These are phyloP conservation scores for Salix viminalis DNA, from an alignment of 345 rosid species.

Conservation along the genomic window DNA sequence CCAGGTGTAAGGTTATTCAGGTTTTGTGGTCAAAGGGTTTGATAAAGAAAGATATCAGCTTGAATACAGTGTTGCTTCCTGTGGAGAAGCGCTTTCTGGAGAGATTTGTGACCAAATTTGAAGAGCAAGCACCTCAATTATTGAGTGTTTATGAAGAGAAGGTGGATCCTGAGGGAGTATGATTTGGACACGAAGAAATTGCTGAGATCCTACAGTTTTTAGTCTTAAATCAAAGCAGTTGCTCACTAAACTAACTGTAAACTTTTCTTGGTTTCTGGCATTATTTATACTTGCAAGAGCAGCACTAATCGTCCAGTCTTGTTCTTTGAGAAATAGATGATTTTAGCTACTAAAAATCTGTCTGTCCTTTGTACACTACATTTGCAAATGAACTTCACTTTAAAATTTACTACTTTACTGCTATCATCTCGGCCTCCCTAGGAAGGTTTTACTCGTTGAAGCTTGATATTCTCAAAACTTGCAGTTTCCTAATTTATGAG, in stretches of 20 bases:
- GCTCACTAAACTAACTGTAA: neutral
- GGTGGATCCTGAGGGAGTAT: constrained; percentile 4
- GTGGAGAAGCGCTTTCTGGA: constrained; percentile 36
- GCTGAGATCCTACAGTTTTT: neutral
- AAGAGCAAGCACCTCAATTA: constrained; percentile 40
- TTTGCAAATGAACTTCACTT: neutral
- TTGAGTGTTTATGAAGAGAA: constrained; percentile 32
- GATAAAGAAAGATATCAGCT: constrained; percentile 42
- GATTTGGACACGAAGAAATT: neutral
- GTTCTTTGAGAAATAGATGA: too few species aligned
- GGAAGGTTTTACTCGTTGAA: neutral
- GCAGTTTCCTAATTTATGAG: neutral
- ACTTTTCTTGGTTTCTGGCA: neutral
- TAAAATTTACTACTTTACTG: neutral
- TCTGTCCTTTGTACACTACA: too few species aligned
- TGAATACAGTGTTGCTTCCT: constrained; percentile 34
- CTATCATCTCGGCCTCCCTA: neutral
- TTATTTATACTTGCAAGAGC: neutral
- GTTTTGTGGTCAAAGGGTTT: constrained; percentile 40
- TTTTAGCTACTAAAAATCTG: too few species aligned
- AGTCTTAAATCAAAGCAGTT: neutral
- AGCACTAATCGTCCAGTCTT: neutral
- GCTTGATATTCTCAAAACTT: neutral
- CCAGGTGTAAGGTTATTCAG: constrained; percentile 39
- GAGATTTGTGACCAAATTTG: constrained; percentile 38